Conservation (phyloP, 352 stramenopile species). For the Pythium guiyangense region DNA sequence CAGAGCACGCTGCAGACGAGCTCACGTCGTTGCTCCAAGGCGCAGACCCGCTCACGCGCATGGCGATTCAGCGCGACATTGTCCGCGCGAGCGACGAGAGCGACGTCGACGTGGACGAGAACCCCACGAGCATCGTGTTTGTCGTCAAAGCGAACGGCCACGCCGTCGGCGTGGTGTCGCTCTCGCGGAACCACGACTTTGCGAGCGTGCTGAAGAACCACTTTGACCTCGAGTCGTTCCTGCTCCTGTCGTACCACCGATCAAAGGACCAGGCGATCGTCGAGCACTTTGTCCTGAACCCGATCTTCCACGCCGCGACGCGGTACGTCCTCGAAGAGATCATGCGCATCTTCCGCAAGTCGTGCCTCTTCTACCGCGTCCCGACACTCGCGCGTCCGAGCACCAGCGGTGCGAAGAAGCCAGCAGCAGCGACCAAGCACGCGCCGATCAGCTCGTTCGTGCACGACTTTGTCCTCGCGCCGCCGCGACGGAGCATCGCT, state of each 20-base stretch:
- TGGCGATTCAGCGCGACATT: slow-evolving; percentile 32
- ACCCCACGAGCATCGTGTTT: slow-evolving; percentile 57
- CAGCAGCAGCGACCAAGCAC: not conserved
- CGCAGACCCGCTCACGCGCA: slow-evolving; percentile 25
- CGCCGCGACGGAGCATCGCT: slow-evolving; percentile 43
- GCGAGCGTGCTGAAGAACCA: slow-evolving; percentile 46
- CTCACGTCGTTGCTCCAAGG: slow-evolving; percentile 16
- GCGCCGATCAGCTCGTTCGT: slow-evolving; percentile 31
- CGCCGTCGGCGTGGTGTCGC: slow-evolving; percentile 35
- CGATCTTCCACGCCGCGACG: slow-evolving; percentile 56
- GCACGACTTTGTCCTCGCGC: slow-evolving; percentile 58
- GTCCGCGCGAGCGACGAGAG: slow-evolving; percentile 34
- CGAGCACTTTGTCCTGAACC: slow-evolving; percentile 63
- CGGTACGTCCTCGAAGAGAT: slow-evolving; percentile 74
- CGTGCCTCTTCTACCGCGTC: slow-evolving; percentile 55
- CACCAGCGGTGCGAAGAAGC: not conserved
- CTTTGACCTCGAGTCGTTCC: slow-evolving; percentile 62
- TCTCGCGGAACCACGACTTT: slow-evolving; percentile 43
- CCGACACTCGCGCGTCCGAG: slow-evolving; percentile 14
- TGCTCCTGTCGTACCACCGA: slow-evolving; percentile 60
- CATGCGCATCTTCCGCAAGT: slow-evolving; percentile 71
- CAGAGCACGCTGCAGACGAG: slow-evolving; percentile 9
- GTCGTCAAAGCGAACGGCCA: slow-evolving; percentile 43
- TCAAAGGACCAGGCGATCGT: slow-evolving; percentile 67
- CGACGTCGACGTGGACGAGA: slow-evolving; percentile 64